A percentile compares a stretch with the other conserved stretches of the same genome.
Evolutionary conservation across 1,284 basidiomycete species (phyloP).

Genomic region (Rhodotorula sp.): DNA sequence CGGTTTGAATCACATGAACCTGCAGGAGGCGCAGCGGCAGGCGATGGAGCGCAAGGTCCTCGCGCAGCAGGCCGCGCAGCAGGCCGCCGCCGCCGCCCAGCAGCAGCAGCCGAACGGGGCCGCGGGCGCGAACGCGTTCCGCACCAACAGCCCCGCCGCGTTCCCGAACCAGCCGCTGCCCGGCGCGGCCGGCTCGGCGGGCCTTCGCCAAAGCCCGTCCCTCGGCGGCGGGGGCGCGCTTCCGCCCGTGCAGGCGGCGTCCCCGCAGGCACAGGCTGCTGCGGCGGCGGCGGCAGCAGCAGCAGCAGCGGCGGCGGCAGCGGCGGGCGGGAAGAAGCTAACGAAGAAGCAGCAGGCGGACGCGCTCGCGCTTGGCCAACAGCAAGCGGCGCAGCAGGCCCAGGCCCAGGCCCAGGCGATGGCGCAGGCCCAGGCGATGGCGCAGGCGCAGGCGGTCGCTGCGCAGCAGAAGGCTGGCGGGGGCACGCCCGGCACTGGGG

Average conservation of each 20-base stretch:
- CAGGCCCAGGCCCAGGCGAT: conserved; percentile 15
- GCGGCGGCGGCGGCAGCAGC: conserved; percentile 3
- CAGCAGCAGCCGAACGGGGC: conserved; percentile 11
- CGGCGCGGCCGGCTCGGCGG: not conserved
- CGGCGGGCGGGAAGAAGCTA: conserved; percentile 27
- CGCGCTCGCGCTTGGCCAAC: conserved; percentile 4
- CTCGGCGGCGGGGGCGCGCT: conserved; percentile 1
- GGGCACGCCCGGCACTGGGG: not conserved
- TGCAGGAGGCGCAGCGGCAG: conserved; percentile 36
- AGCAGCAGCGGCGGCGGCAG: conserved; percentile 2
- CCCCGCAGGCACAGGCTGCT: not conserved
- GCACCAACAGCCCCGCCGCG: not conserved
- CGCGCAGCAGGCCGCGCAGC: conserved; percentile 21
- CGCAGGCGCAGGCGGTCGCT: conserved; percentile 19
- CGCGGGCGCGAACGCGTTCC: conserved; percentile 5
- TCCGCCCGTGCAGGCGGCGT: not conserved
- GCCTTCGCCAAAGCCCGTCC: conserved; percentile 7
- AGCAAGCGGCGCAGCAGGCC: conserved; percentile 19
- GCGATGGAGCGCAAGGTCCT: conserved; percentile 32
- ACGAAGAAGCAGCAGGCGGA: conserved; percentile 38
- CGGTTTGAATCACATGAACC: conserved; percentile 6
- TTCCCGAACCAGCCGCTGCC: not conserved
- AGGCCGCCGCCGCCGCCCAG: conserved; percentile 1
- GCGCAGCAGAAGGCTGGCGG: not conserved
- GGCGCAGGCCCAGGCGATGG: conserved; percentile 15